Evolutionary conservation across 2,329 filamentous ascomycete genomes (phyloP).

Genomic region (Sporothrix phasma): DNA sequence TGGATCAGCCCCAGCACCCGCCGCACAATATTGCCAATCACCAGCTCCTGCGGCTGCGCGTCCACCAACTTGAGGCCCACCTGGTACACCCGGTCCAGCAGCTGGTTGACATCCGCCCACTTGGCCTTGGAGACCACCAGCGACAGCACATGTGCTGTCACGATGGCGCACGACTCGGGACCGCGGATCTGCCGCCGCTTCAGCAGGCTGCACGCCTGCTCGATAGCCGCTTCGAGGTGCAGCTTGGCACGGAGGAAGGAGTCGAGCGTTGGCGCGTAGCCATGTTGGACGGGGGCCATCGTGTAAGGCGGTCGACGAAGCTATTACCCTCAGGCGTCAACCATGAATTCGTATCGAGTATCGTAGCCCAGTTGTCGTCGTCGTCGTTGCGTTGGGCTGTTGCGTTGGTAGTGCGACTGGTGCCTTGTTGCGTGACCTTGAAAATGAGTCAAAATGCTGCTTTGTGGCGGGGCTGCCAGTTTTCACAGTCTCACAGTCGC

Average conservation of each 20-base stretch:
- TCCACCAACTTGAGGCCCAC: constrained; percentile 69
- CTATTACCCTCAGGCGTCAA: too few species aligned
- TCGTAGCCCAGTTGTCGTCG: not conserved
- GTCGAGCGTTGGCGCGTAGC: constrained; percentile 60
- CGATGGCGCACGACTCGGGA: constrained; percentile 79
- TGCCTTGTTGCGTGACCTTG: not conserved
- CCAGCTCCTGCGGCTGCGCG: constrained; percentile 82
- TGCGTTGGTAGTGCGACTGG: too few species aligned
- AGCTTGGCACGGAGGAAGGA: constrained; percentile 60
- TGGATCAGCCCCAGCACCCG: constrained; percentile 83
- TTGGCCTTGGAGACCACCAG: constrained; percentile 76
- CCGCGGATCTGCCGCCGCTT: constrained; percentile 85
- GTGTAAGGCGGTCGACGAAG: too few species aligned
- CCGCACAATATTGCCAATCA: constrained; percentile 88
- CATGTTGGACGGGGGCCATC: constrained; percentile 46
- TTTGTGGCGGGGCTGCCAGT: not conserved
- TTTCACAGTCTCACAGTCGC: not conserved
- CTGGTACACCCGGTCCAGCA: constrained; percentile 70
- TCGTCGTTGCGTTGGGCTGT: not conserved
- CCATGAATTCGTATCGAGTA: not conserved
- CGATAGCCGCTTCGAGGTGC: constrained; percentile 70
- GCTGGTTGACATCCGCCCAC: constrained; percentile 64
- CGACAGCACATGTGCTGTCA: constrained; percentile 79
- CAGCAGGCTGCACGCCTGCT: constrained; percentile 67
- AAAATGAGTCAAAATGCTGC: constrained; percentile 3